Evolutionary conservation across 2,329 filamentous ascomycete species (phyloP).

Genomic region (Paecilomyces sp.): DNA sequence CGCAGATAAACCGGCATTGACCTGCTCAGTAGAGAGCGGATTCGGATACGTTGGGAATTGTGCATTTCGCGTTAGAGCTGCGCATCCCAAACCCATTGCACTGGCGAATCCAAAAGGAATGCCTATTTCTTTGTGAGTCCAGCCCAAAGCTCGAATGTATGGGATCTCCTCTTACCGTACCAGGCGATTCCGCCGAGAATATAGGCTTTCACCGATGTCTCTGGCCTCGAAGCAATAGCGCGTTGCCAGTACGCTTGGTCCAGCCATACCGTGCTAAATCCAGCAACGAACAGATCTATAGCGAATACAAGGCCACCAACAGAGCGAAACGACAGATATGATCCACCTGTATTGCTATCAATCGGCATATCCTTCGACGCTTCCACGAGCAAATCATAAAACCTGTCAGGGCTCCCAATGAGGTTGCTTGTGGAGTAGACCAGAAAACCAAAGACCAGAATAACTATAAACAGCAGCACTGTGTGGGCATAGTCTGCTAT

Average conservation of each 20-base stretch:
- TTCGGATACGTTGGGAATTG: slow-evolving; percentile 47
- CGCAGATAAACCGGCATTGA: slow-evolving; percentile 27
- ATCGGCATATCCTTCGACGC: slow-evolving; percentile 27
- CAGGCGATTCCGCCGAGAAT: slow-evolving; percentile 34
- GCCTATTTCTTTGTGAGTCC: slow-evolving; percentile 1
- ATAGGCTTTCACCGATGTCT: slow-evolving; percentile 36
- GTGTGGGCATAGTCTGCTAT: slow-evolving; percentile 39
- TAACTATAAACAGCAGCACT: slow-evolving; percentile 31
- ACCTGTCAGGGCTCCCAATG: slow-evolving; percentile 23
- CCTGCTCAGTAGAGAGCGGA: slow-evolving; percentile 17
- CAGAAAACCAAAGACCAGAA: slow-evolving; percentile 34
- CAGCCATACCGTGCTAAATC: slow-evolving; percentile 29
- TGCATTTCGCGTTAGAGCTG: slow-evolving; percentile 38
- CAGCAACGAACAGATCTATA: slow-evolving; percentile 28
- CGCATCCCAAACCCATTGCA: slow-evolving; percentile 39
- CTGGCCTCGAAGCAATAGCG: slow-evolving; percentile 35
- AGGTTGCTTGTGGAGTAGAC: slow-evolving; percentile 24
- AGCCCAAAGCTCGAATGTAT: not conserved
- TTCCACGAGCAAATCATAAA: slow-evolving; percentile 32
- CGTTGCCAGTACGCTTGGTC: slow-evolving; percentile 42
- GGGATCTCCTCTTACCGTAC: slow-evolving; percentile 10
- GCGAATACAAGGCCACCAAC: slow-evolving; percentile 32
- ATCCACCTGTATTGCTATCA: slow-evolving; percentile 19
- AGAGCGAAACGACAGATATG: slow-evolving; percentile 31
- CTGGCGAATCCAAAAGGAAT: slow-evolving; percentile 47